Conservation (phyloP, 352 stramenopile species). For the Phytophthora foliorum region DNA sequence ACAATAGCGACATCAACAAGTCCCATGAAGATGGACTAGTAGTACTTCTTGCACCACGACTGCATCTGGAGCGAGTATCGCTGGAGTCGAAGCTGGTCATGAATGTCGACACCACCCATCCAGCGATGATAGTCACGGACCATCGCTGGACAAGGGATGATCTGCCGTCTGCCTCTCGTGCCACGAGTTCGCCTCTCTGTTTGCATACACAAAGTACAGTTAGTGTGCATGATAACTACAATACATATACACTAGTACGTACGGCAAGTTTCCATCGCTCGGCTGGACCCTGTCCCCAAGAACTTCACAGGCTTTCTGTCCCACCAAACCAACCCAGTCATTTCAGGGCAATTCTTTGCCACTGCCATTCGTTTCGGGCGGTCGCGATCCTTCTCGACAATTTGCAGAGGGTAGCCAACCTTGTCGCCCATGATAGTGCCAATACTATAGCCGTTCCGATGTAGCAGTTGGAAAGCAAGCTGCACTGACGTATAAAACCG, state of each 20-base stretch:
- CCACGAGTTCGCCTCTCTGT: neutral
- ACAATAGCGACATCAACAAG: slow-evolving; percentile 37
- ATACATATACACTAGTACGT: neutral
- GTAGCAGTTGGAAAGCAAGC: slow-evolving; percentile 23
- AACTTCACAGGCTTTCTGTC: slow-evolving; percentile 9
- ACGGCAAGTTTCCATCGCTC: slow-evolving; percentile 5
- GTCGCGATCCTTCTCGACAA: slow-evolving; percentile 10
- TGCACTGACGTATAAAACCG: slow-evolving; percentile 33
- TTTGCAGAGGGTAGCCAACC: neutral
- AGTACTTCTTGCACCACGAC: slow-evolving; percentile 26
- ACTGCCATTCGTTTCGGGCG: slow-evolving; percentile 3
- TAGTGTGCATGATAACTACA: neutral
- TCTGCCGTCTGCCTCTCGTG: neutral
- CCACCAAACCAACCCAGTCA: slow-evolving; percentile 15
- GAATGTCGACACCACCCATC: slow-evolving; percentile 27
- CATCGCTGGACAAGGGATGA: slow-evolving; percentile 1
- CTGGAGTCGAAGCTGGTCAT: slow-evolving; percentile 30
- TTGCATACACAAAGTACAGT: neutral
- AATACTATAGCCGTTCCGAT: slow-evolving; percentile 20
- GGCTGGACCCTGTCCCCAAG: neutral
- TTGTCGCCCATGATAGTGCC: slow-evolving; percentile 16
- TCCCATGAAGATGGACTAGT: slow-evolving; percentile 38
- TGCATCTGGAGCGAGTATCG: slow-evolving; percentile 28
- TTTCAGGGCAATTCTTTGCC: slow-evolving; percentile 1
- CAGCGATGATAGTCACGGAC: slow-evolving; percentile 16